phyloP scores from a whole-genome alignment of 164 flowering plant species.

The Cinnamomum micranthum region DNA sequence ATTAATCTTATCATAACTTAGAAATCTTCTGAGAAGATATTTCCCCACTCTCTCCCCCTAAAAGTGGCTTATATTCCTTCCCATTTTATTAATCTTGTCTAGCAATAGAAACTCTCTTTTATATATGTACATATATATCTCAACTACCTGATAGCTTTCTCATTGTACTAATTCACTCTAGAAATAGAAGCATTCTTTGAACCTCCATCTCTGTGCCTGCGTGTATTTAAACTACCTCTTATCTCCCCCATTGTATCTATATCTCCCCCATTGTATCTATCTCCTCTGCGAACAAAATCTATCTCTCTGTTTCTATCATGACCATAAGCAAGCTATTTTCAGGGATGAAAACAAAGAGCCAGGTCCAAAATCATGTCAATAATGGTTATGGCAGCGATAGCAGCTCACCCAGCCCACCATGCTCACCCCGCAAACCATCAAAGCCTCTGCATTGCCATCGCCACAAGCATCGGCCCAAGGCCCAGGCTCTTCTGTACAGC shows the following conservation, averaged over 20 bases:
- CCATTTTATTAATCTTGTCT: no score
- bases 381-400: conserved; percentile 27
- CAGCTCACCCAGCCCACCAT: conserved; percentile 42
- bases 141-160: no score
- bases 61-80: no score
- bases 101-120: no score
- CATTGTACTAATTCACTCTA: no score
- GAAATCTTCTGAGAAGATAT: no score
- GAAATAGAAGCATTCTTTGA: no score
- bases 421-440: conserved; percentile 36
- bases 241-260: not conserved
- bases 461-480: conserved; percentile 31
- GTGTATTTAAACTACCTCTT: not conserved
- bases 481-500: conserved; percentile 14
- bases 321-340: not conserved
- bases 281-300: not conserved
- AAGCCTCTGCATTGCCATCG: conserved; percentile 25
- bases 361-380: conserved; percentile 7
- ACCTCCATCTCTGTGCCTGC: no score
- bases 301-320: conserved; percentile 11
- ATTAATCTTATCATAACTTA: no score
- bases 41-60: no score
- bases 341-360: conserved; percentile 24
- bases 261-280: not conserved
- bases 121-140: no score